Percentiles rank a stretch among this genome's conserved stretches.
These are phyloP conservation scores for Rhododendron molle DNA, from an alignment of 148 eudicot species.

Conservation along the genomic window DNA sequence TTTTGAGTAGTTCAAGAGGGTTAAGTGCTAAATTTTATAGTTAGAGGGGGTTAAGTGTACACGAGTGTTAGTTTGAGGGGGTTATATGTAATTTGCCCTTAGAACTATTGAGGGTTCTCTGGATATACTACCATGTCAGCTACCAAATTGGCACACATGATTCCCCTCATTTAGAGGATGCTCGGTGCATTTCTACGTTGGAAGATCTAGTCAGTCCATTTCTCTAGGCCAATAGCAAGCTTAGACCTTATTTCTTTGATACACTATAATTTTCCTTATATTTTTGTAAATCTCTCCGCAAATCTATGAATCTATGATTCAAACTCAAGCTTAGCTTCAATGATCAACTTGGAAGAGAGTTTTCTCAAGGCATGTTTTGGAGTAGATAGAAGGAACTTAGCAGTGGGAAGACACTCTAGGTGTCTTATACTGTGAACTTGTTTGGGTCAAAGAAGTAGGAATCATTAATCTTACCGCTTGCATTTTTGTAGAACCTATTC, in stretches of 20 bases:
- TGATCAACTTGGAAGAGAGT: background rate
- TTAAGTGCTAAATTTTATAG: too few relatives aligned
- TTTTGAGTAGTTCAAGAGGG: too few relatives aligned
- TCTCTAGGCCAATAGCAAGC: background rate
- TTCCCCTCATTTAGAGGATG: background rate
- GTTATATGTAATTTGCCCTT: too few relatives aligned
- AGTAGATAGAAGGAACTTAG: background rate
- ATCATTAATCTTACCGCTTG: background rate
- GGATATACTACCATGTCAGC: background rate
- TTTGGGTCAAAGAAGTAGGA: background rate
- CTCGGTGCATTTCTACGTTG: background rate
- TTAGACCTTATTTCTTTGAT: background rate
- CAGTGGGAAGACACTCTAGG: background rate
- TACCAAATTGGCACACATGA: background rate
- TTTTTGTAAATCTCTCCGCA: background rate
- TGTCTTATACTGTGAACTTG: background rate
- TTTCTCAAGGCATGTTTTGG: background rate
- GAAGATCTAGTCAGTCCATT: background rate
- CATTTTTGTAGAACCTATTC: background rate
- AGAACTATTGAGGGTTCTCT: background rate
- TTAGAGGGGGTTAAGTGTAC: too few relatives aligned
- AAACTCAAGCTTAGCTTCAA: background rate
- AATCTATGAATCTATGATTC: background rate
- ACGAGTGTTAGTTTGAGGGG: too few relatives aligned
- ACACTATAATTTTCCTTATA: background rate